phyloP scores from a whole-genome alignment of 768 basidiomycete genomes.

The Tulasnella sp. region DNA sequence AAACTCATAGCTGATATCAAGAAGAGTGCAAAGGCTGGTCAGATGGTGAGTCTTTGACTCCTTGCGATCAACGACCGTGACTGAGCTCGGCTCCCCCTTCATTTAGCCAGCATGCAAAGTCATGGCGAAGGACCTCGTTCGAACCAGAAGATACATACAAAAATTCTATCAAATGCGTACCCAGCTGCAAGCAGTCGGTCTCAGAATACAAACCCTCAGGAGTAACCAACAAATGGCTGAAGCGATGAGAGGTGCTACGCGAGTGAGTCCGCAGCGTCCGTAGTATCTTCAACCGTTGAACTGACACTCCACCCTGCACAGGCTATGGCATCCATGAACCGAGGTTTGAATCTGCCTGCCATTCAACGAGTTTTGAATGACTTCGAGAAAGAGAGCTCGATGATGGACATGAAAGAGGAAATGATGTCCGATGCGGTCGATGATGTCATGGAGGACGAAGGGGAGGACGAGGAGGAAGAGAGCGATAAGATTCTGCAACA shows the following conservation, averaged over 20 bases:
- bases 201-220: slow-evolving; percentile 92
- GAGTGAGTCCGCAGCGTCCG: slow-evolving; percentile 53
- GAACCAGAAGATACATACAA: slow-evolving; percentile 91
- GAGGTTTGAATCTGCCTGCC: slow-evolving; percentile 87
- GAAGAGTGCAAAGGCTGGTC: slow-evolving; percentile 91
- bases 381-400: slow-evolving; percentile 93
- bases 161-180: slow-evolving; percentile 99
- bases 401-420: slow-evolving; percentile 99
- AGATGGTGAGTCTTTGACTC: slow-evolving; percentile 59
- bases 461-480: slow-evolving; percentile 92
- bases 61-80: neutral
- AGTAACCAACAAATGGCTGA: slow-evolving; percentile 99
- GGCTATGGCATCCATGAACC: slow-evolving; percentile 99
- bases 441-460: slow-evolving; percentile 91
- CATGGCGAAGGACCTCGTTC: slow-evolving; percentile 97
- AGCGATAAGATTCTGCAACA: slow-evolving; percentile 93
- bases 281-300: neutral
- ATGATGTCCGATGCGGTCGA: slow-evolving; percentile 99
- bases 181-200: slow-evolving; percentile 90
- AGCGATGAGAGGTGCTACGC: slow-evolving; percentile 96
- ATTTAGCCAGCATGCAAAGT: slow-evolving; percentile 94
- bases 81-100: neutral
- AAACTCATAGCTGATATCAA: slow-evolving; percentile 94
- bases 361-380: slow-evolving; percentile 98
- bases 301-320: slow-evolving; percentile 38